Base-by-base conservation (phyloP, 2,329 filamentous ascomycete species). In the Fusarium lateritium region DNA sequence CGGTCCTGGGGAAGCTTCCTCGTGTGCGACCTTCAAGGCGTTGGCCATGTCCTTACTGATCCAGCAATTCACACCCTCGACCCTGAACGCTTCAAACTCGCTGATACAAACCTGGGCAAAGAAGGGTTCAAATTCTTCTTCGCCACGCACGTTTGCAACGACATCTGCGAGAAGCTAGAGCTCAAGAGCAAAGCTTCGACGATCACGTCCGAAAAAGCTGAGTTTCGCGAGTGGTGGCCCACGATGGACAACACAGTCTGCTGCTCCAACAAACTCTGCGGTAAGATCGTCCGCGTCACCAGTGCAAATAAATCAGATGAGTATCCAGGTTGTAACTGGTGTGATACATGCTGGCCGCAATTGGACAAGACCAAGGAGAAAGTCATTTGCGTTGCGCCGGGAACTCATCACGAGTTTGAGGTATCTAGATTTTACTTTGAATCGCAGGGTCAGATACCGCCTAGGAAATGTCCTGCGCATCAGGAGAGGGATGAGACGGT, bases 121-220 rank as follows among this genome's bases (percentile, higher is more conserved):
- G 77, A 76, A 8, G 79, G 79, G 1, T 79, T 81, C 74, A 80
- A 79, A 58, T 78, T 79, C 53, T 81, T 81, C 70, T 81, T 81
- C 42, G 56, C 74, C 1, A 72, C 75, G 1, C 79, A 81, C 55
- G 47, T 53, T 6, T 81, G 79, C 70, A 80, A 79, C 50, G 38
- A 56, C 2, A 60, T 81, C 33, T 81, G 79, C 68, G 19, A 28
- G 3, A 69, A 68, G 22, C 71, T 81, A 2, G 60, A 57, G 13
- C 75, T 81, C 7, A 63, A 68, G 63, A 79, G 74, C 50, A 73
- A 53, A 26, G 42, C 47, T 1, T 45, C 42, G 1, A 76, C 73
- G 67, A 59, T 78, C 33, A 36, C 51, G 3, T 42, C 65, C 1
- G 70, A 67, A 19, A 61, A 51, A 0, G 73, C 69, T 24, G 43